These are phyloP conservation scores for Penicillium odoratum DNA, from an alignment of 495 filamentous ascomycete genomes.

Conservation along the genomic window DNA sequence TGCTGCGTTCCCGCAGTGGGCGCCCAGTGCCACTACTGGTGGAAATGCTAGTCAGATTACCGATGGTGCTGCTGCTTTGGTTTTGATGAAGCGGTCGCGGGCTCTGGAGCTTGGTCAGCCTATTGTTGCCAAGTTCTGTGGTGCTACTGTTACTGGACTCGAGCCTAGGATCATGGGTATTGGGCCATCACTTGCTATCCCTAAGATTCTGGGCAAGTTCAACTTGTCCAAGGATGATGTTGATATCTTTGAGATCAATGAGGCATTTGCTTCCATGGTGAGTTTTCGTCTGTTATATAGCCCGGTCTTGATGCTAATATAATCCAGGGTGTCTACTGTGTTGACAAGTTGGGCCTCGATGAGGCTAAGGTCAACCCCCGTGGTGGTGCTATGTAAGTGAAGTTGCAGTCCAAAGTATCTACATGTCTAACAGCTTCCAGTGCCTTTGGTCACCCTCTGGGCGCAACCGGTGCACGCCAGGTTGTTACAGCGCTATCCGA, in stretches of 20 bases:
- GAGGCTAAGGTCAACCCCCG: constrained; percentile 85
- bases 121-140: constrained; percentile 88
- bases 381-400: constrained; percentile 67
- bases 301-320: not conserved
- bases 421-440: constrained; percentile 18
- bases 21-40: constrained; percentile 80
- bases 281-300: not conserved
- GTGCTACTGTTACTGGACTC: constrained; percentile 82
- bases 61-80: constrained; percentile 85
- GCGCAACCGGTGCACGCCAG: constrained; percentile 76
- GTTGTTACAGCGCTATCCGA: constrained; percentile 84
- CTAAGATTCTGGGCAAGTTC: constrained; percentile 83
- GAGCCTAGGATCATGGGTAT: constrained; percentile 97
- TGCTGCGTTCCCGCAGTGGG: constrained; percentile 84
- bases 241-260: constrained; percentile 92
- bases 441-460: constrained; percentile 81
- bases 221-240: constrained; percentile 74
- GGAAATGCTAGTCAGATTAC: constrained; percentile 94
- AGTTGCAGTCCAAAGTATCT: not conserved
- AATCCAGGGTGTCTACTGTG: constrained; percentile 74
- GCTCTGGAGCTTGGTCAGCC: constrained; percentile 83
- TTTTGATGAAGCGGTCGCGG: constrained; percentile 90
- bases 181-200: constrained; percentile 87
- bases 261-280: constrained; percentile 96
- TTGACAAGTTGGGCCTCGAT: constrained; percentile 72